Evolutionary conservation across 495 filamentous ascomycete species (phyloP), one percentile per base, ranked within the genome.

Genomic region (Aspergillus avenaceus): DNA sequence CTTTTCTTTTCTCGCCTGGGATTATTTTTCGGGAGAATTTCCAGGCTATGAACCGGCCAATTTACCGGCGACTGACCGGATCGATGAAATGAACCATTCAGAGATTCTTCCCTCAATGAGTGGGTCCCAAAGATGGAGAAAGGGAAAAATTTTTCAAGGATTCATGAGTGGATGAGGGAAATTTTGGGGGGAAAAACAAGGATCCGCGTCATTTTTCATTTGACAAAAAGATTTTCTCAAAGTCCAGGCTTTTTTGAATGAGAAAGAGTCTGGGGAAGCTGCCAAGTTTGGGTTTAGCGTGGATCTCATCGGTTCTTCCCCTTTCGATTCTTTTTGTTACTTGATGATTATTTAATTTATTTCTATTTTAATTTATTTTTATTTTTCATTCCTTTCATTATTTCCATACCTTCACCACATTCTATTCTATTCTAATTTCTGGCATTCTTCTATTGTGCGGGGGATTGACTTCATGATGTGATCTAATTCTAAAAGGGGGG

Each of bases 251-350:
- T 45, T 7, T 42, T n/a, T n/a, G n/a, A n/a, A n/a, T n/a, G n/a
- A n/a, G n/a, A n/a, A 11, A 6, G 1, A 31, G 46, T 52, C 49
- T 52, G 49, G 49, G 49, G 49, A 52, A 52, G 31, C 49, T 43
- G 49, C 14, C 41, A 24, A 0, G 8, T 6, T 52, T 29, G 29
- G 49, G 49, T 22, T 41, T 52, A 45, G 49, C 25, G 31, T 11
- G 34, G 40, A 43, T 26, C n/a, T 28, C 42, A 23, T n/a, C 31
- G 13, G 42, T 9, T 45, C 24, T n/a, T n/a, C n/a, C n/a, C n/a
- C n/a, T n/a, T n/a, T 31, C 8, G 28, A 31, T 31, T 31, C 13
- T 31, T 45, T 25, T 47, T 25, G 12, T 31, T 47, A 12, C 26
- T 8, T 21, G 8, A 28, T 25, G 16, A 45, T n/a, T n/a, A n/a